Base-by-base conservation (phyloP, 257 asterid species). In the Fraxinus quadrangulata region DNA sequence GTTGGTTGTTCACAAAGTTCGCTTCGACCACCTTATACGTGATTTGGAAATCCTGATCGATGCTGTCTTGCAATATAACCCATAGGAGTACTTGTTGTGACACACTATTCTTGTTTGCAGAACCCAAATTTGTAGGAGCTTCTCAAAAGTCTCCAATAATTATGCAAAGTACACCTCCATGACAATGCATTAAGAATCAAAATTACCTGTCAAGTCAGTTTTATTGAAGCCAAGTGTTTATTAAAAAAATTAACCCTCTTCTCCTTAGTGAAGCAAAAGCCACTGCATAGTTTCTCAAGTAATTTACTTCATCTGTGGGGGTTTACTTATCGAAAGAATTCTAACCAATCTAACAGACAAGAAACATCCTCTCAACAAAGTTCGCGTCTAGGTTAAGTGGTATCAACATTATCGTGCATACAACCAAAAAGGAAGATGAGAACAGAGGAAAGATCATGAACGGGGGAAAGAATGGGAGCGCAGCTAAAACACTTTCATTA, bases 31-130 rank as follows among this genome's bases (percentile, higher is more conserved):
- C 77, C 49, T 68, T 14, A 21, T 68, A 54, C 76, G 76, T 28
- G 70, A 54, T 70, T 34, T 73, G 56, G 47, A 59, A 39, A 65
- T 51, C 37, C 69, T 31, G 26, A 63, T 10, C 2, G 2, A 24
- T 0, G 34, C 34, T 12, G 75, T 71, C 75, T 56, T 59, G 47
- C 63, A 34, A 67, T 67, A 67, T 78, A 9, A 7, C 79, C 69
- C 34, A 47, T 19, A 39, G 36, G 66, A 31, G 75, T 73, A 65
- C 51, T 71, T 79, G 76, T 75, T 73, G 72, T 45, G 56, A 31
- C 42, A 42, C 34, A 67, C 33, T 66, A 59, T 61, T 69, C 59
- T 71, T 67, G 66, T 70, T 66, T 61, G 34, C 23, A 37, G 11
- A 17, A 66, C 67, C 68, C 39, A 42, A 76, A 70, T 63, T 39